These are phyloP conservation scores for Akanthomyces uredinophilus DNA, from an alignment of 2,329 filamentous ascomycete species.

Conservation along the genomic window DNA sequence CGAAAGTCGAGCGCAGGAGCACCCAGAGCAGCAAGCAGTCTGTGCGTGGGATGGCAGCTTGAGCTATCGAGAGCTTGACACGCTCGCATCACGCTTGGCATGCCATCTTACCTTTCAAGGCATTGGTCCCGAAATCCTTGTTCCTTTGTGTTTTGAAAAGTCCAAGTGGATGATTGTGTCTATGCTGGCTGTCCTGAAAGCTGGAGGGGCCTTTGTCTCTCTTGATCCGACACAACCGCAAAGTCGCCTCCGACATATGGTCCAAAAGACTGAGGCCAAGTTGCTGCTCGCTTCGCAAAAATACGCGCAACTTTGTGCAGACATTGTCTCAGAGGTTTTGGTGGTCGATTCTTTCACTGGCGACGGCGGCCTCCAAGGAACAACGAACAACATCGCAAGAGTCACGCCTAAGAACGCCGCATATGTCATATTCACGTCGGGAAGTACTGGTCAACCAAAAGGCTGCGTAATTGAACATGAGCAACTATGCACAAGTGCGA, in stretches of 20 bases:
- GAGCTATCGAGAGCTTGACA: neutral
- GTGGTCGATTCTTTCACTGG: neutral
- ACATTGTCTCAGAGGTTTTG: neutral
- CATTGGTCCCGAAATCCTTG: neutral
- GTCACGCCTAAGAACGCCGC: neutral
- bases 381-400: too few relatives aligned
- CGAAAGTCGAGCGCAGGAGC: too few relatives aligned
- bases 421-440: conserved; percentile 36
- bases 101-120: neutral
- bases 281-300: conserved; percentile 22
- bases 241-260: neutral
- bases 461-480: conserved; percentile 42
- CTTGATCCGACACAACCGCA: neutral
- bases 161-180: neutral
- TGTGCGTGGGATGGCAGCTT: neutral
- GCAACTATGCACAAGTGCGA: conserved; percentile 30
- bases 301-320: neutral
- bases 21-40: neutral
- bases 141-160: neutral
- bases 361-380: neutral
- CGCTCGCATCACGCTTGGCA: neutral
- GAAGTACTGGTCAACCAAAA: conserved; percentile 50
- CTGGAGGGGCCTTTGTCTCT: neutral
- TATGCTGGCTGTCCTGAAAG: neutral
- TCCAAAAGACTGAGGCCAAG: neutral